A percentile compares a stretch with the other conserved stretches of the same genome.
These are phyloP conservation scores for Ogataea hybrid DNA, from an alignment of 1,139 yeast genomes.

Conservation along the genomic window DNA sequence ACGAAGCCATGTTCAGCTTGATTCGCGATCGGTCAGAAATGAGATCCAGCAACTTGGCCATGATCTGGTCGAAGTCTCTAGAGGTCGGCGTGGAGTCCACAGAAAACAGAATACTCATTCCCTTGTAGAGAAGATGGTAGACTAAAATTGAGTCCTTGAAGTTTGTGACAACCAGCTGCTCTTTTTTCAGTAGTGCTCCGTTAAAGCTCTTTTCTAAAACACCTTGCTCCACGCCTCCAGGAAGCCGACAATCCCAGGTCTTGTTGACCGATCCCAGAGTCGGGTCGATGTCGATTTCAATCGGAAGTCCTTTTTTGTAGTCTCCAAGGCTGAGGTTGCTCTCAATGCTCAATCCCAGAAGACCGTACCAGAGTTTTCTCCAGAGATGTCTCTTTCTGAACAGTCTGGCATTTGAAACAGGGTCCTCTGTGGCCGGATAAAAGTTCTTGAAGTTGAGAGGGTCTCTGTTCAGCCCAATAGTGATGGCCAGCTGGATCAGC, in stretches of 20 bases:
- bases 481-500: slow-evolving; percentile 34
- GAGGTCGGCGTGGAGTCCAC: slow-evolving; percentile 36
- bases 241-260: slow-evolving; percentile 35
- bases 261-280: slow-evolving; percentile 29
- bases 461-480: slow-evolving; percentile 36
- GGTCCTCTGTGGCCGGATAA: slow-evolving; percentile 30
- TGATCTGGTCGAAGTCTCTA: slow-evolving; percentile 31
- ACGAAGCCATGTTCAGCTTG: slow-evolving; percentile 26
- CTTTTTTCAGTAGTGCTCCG: slow-evolving; percentile 32
- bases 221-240: slow-evolving; percentile 36
- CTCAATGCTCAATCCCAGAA: slow-evolving; percentile 31
- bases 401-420: slow-evolving; percentile 26
- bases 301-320: slow-evolving; percentile 33
- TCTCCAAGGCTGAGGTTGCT: slow-evolving; percentile 34
- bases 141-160: slow-evolving; percentile 36
- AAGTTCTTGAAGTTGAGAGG: slow-evolving; percentile 34
- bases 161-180: slow-evolving; percentile 35
- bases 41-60: slow-evolving; percentile 28
- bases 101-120: slow-evolving; percentile 35
- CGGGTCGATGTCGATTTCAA: slow-evolving; percentile 34
- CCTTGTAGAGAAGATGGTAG: slow-evolving; percentile 34
- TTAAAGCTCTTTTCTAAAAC: slow-evolving; percentile 32
- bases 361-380: slow-evolving; percentile 36
- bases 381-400: slow-evolving; percentile 35
- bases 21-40: slow-evolving; percentile 35